A percentile compares a stretch with the other conserved stretches of the same genome.
These are phyloP conservation scores for Gyromitra esculenta DNA, from an alignment of 2,329 filamentous ascomycete species.

Conservation along the genomic window DNA sequence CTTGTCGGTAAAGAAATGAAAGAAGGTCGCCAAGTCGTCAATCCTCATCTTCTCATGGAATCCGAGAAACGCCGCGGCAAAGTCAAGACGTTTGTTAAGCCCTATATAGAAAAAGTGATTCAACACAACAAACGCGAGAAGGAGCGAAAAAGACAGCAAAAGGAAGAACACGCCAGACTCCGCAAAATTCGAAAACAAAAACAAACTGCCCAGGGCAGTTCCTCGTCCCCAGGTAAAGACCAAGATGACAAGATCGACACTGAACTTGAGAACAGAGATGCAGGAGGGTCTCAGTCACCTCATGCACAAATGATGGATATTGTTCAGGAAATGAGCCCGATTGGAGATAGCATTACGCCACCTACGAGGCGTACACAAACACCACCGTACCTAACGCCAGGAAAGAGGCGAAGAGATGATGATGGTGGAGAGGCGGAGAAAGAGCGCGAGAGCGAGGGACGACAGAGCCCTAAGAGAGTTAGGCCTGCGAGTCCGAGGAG, in stretches of 20 bases:
- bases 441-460: conserved; percentile 34
- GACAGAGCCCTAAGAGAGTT: conserved; percentile 54
- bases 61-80: conserved; percentile 52
- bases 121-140: conserved; percentile 45
- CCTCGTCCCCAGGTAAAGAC: conserved; percentile 32
- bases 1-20: conserved; percentile 59
- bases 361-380: conserved; percentile 29
- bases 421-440: conserved; percentile 42
- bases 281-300: conserved; percentile 21
- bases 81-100: conserved; percentile 51
- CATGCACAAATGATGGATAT: conserved; percentile 44
- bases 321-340: conserved; percentile 40
- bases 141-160: conserved; percentile 23
- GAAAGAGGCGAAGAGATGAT: conserved; percentile 48
- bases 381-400: conserved; percentile 34
- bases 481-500: conserved; percentile 43
- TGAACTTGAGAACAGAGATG: conserved; percentile 15
- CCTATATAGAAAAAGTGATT: conserved; percentile 52
- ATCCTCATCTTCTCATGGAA: conserved; percentile 56
- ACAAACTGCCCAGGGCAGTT: conserved; percentile 18
- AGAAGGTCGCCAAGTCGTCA: conserved; percentile 57
- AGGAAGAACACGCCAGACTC: conserved; percentile 30
- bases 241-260: conserved; percentile 41
- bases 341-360: conserved; percentile 34
- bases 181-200: conserved; percentile 32